Evolutionary conservation across 164 flowering plant genomes (phyloP).

Genomic region (Santalum album): DNA sequence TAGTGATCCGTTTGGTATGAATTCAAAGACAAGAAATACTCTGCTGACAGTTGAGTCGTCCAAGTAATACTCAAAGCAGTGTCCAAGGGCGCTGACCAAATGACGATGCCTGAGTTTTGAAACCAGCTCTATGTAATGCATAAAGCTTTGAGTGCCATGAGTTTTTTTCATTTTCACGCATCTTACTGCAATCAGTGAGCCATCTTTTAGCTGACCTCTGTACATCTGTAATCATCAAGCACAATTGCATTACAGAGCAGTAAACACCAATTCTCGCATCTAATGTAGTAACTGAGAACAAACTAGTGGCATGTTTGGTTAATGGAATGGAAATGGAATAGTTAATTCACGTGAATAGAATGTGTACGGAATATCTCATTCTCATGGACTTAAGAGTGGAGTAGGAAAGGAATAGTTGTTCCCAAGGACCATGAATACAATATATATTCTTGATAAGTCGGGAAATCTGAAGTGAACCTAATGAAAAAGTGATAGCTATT

Average conservation of each 20-base stretch:
- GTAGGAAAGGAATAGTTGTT: too few relatives aligned
- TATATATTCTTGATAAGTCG: too few relatives aligned
- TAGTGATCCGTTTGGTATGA: slow-evolving; percentile 71
- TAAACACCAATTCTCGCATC: neutral
- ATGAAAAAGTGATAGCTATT: too few relatives aligned
- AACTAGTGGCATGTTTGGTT: too few relatives aligned
- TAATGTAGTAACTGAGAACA: neutral
- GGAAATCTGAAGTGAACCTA: too few relatives aligned
- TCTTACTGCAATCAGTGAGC: slow-evolving; percentile 68
- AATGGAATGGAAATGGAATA: too few relatives aligned
- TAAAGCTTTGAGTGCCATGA: slow-evolving; percentile 52
- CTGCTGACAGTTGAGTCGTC: slow-evolving; percentile 92
- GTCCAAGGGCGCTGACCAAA: slow-evolving; percentile 88
- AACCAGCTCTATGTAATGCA: slow-evolving; percentile 66
- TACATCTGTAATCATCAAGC: slow-evolving; percentile 55
- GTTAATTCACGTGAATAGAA: too few relatives aligned
- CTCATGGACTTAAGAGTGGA: too few relatives aligned
- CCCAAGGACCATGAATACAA: too few relatives aligned
- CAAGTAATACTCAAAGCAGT: slow-evolving; percentile 86
- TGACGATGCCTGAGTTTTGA: slow-evolving; percentile 85
- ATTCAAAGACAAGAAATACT: slow-evolving; percentile 80
- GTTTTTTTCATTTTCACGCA: slow-evolving; percentile 71
- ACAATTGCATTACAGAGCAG: neutral
- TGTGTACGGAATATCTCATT: too few relatives aligned
- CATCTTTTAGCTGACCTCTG: slow-evolving; percentile 67